A percentile compares a stretch with the other conserved stretches of the same genome.
Evolutionary conservation across 306 rosid genomes (phyloP).

Genomic region (Vachellia collinsii): DNA sequence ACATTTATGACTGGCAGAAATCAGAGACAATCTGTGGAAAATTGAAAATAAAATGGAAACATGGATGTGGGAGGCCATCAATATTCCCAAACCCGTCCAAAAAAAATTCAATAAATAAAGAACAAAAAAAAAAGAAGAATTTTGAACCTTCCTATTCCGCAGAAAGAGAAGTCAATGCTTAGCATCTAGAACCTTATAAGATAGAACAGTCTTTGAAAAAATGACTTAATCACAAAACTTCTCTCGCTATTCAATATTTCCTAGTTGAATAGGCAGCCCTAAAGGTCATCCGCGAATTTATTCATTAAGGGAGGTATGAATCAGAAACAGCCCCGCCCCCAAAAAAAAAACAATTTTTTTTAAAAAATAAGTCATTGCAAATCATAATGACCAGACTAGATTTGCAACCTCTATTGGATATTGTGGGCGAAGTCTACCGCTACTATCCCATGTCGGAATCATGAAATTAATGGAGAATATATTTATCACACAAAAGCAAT

Average conservation of each 20-base stretch:
- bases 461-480: not conserved
- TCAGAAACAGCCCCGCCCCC: too few species aligned
- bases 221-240: not conserved
- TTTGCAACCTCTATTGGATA: not conserved
- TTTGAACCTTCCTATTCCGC: not conserved
- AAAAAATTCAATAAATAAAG: too few species aligned
- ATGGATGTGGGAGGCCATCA: not conserved
- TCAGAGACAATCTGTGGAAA: not conserved
- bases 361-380: not conserved
- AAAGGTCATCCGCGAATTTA: not conserved
- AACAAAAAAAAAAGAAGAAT: too few species aligned
- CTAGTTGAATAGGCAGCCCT: not conserved
- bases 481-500: not conserved
- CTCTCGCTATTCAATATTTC: not conserved
- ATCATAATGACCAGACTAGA: not conserved
- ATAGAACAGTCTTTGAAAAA: not conserved
- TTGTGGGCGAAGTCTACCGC: not conserved
- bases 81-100: not conserved
- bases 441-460: not conserved
- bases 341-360: too few species aligned
- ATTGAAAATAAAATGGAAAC: not conserved
- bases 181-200: not conserved
- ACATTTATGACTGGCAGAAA: not conserved
- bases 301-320: too few species aligned
- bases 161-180: not conserved